These are phyloP conservation scores for Mycena olivaceomarginata DNA, from an alignment of 768 basidiomycete species.

Conservation along the genomic window DNA sequence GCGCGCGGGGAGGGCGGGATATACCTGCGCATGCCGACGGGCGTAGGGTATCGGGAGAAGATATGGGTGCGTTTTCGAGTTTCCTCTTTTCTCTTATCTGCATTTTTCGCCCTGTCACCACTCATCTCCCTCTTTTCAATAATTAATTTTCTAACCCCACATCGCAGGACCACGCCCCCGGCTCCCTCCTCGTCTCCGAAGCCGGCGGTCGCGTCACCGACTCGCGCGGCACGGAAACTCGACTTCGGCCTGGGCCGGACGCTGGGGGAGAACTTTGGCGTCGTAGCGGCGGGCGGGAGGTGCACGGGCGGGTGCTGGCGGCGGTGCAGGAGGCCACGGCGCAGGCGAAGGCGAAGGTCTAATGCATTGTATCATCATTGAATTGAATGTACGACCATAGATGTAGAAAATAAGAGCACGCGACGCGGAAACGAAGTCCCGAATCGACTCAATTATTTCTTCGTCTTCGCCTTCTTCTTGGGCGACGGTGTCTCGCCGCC, in stretches of 20 bases:
- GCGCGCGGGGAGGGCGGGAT: constrained; percentile 90
- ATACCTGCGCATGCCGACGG: constrained; percentile 88
- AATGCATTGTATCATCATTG: neutral
- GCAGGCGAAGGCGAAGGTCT: constrained; percentile 46
- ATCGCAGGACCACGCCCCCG: constrained; percentile 91
- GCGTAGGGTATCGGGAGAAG: constrained; percentile 90
- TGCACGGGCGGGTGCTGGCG: constrained; percentile 81
- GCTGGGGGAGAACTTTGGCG: constrained; percentile 90
- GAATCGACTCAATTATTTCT: constrained; percentile 16
- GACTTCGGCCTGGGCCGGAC: constrained; percentile 93
- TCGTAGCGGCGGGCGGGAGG: constrained; percentile 87
- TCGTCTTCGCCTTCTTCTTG: constrained; percentile 40
- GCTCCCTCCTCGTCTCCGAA: constrained; percentile 89
- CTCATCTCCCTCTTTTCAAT: neutral
- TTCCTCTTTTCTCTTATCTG: too few relatives aligned
- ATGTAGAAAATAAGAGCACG: neutral
- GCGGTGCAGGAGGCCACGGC: constrained; percentile 81
- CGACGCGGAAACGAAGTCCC: neutral
- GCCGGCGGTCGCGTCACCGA: constrained; percentile 94
- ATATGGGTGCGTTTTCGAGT: constrained; percentile 84
- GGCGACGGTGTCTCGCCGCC: constrained; percentile 9
- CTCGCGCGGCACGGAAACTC: constrained; percentile 83
- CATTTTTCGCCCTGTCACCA: neutral
- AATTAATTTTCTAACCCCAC: neutral
- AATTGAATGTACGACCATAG: neutral